These are phyloP conservation scores for Gaillardinia entomophila DNA, from an alignment of 805 yeast species.

Conservation along the genomic window DNA sequence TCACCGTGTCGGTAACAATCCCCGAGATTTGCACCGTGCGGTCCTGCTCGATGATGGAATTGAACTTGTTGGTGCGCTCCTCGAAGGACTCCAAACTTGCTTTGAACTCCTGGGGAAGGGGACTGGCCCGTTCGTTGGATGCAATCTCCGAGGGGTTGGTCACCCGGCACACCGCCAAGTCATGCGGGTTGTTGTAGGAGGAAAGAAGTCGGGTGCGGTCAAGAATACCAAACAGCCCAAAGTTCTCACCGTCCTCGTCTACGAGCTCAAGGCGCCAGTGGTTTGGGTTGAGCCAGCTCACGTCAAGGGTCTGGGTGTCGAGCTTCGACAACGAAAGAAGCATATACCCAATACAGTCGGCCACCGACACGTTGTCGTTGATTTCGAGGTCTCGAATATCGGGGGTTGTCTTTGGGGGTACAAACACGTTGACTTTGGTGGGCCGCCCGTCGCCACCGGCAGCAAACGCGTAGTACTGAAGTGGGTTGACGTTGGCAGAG, in stretches of 20 bases:
- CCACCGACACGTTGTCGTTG: slow-evolving; percentile 21
- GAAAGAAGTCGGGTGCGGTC: slow-evolving; percentile 61
- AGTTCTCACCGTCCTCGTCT: slow-evolving; percentile 91
- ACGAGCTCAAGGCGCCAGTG: slow-evolving; percentile 73
- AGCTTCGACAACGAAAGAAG: slow-evolving; percentile 22
- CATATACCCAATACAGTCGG: slow-evolving; percentile 38
- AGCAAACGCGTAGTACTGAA: slow-evolving; percentile 38
- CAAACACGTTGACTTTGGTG: slow-evolving; percentile 18
- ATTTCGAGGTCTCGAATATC: slow-evolving; percentile 16
- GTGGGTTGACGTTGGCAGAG: slow-evolving; percentile 35
- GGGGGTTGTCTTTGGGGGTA: slow-evolving; percentile 28
- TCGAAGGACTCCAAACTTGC: slow-evolving; percentile 12
- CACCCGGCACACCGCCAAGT: slow-evolving; percentile 70
- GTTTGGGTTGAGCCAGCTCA: slow-evolving; percentile 46
- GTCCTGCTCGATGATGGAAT: not conserved
- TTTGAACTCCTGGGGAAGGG: slow-evolving; percentile 43
- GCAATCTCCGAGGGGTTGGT: slow-evolving; percentile 35
- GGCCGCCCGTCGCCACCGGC: slow-evolving; percentile 9
- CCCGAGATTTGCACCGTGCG: not conserved
- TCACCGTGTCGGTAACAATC: not conserved
- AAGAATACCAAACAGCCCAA: slow-evolving; percentile 87
- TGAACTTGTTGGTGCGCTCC: not conserved
- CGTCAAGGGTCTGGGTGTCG: slow-evolving; percentile 7
- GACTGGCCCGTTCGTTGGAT: slow-evolving; percentile 48
- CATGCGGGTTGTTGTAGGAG: slow-evolving; percentile 71